Evolutionary conservation across 345 rosid genomes (phyloP), one percentile per base, ranked within the genome.

Genomic region (Acer negundo): DNA sequence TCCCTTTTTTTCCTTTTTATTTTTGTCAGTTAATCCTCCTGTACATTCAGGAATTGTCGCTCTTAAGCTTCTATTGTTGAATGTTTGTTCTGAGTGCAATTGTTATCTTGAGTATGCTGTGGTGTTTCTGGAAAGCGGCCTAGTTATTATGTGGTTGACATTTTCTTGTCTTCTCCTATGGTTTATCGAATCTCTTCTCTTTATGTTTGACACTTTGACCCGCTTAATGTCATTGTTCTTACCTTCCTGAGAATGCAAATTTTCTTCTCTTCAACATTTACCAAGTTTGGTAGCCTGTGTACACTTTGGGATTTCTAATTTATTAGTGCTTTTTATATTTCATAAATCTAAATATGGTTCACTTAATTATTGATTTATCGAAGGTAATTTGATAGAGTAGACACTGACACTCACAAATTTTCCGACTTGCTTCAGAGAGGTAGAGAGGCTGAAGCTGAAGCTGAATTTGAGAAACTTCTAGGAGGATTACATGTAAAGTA

Each of bases 381-480:
- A 75, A 35, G 66, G 40, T 61, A 23, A 58, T 70, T 70, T 79
- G 22, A 73, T 15, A 13, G n/a, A 38, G 31, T 55, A 26, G 64
- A 66, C 66, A 44, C 38, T 77, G 12, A 76, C 13, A n/a, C n/a
- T n/a, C n/a, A n/a, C 23, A 23, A 61, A 61, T 67, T 51, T 78
- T 64, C 28, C 58, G 49, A 71, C 58, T 78, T 81, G 72, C 69
- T 78, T 80, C 88, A 92, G 99, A 92, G 86, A 79, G 98, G 97
- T 78, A 91, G 92, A 85, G 88, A 81, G 63, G 86, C 90, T 72
- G 99, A 95, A 86, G 98, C 98, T 74, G 99, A 93, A 88, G 86
- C 81, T 63, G 89, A 83, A 80, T 88, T 87, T 76, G 98, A 95
- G 84, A 95, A 86, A 84, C 88, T 95, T 73, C 77, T 90, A 71